Base-by-base conservation (phyloP, 2,329 filamentous ascomycete genomes). In the Botrytis byssoidea region DNA sequence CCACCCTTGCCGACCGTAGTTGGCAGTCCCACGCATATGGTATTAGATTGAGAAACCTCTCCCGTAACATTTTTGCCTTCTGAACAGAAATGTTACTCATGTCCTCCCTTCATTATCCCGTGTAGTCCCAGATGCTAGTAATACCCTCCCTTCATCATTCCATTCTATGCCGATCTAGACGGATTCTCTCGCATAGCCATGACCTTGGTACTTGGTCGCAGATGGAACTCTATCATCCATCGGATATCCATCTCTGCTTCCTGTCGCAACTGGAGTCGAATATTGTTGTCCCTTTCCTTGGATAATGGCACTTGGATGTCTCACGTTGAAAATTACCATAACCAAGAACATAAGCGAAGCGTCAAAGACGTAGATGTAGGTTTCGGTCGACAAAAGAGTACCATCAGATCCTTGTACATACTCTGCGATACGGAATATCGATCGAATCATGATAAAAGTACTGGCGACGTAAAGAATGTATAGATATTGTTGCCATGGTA, bases 351-450 rank as follows among this genome's bases (percentile, higher is more conserved):
- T 86, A 25, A 84, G 80, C 3, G 81, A 74, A 76, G 82, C 77
- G 83, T 87, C 85, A 72, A 87, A 85, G 29, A 84, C 79, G 76
- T 86, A 86, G 7, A 86, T 73, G 37, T 81, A 85, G 70, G 82
- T 81, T 79, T 88, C 86, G 57, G 83, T 81, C 22, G 78, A 75
- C 55, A 86, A 78, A 16, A 88, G 76, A 67, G 82, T 83, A 1
- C 86, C 86, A 35, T 81, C 76, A 40, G 83, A 81, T 1, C 86
- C 86, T 76, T 83, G 78, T 0, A 80, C 75, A 74, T 85, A 89
- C 80, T 88, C 86, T 10, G 84, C 78, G 16, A 87, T 81, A 46
- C 87, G 82, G 71, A 87, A 86, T 2, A 87, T 74, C 10, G 81
- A 84, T 51, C 87, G 82, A 9, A 87, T 71, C 74, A 88, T 79